phyloP scores from a whole-genome alignment of 2,329 filamentous ascomycete species.

The Alternaria triticimaculans region DNA sequence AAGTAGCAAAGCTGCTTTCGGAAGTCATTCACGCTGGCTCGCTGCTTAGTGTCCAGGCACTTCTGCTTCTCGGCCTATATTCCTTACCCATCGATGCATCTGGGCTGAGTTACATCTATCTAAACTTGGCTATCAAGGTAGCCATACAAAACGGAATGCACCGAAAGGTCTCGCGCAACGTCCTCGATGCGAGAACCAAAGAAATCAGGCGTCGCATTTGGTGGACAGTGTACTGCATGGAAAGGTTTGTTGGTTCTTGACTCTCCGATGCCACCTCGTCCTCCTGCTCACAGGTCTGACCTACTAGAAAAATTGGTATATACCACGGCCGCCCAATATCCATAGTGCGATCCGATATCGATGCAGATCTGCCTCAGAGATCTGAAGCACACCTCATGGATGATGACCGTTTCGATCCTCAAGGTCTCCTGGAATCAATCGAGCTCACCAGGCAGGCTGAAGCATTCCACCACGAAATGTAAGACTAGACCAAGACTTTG shows the following conservation, averaged over 20 bases:
- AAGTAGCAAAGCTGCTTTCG: conserved; percentile 61
- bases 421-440: conserved; percentile 11
- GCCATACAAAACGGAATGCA: conserved; percentile 69
- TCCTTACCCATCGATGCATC: conserved; percentile 63
- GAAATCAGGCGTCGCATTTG: conserved; percentile 21
- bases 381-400: not conserved
- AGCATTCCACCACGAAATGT: conserved; percentile 16
- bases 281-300: not conserved
- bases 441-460: conserved; percentile 12
- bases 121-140: conserved; percentile 63
- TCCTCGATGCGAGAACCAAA: conserved; percentile 7
- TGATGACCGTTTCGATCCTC: conserved; percentile 2
- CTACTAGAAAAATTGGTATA: conserved; percentile 16
- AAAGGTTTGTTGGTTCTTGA: conserved; percentile 11
- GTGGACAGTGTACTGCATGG: conserved; percentile 22
- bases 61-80: conserved; percentile 63
- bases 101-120: conserved; percentile 64
- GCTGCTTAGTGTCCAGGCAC: conserved; percentile 65
- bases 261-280: not conserved
- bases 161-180: conserved; percentile 42
- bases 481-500: not conserved
- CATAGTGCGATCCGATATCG: conserved; percentile 16
- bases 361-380: conserved; percentile 12
- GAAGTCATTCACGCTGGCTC: conserved; percentile 65
- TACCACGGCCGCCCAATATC: conserved; percentile 21